Evolutionary conservation across 73 alveolate genomes (phyloP).

Genomic region (Urostyla sp.): DNA sequence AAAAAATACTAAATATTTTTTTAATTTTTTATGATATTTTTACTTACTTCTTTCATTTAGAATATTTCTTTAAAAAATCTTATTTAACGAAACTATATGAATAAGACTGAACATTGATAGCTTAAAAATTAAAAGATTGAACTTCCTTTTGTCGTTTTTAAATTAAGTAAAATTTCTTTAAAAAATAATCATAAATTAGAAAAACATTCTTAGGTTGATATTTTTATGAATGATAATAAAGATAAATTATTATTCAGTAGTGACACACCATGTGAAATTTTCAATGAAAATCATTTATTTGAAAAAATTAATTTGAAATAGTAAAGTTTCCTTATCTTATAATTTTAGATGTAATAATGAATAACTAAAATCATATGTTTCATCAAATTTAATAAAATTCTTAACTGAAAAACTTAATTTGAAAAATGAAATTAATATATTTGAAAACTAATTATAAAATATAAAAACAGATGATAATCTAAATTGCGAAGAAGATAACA

Average conservation of each 20-base stretch:
- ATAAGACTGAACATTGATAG: neutral
- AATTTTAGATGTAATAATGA: too few species aligned
- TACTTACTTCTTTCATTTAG: too few species aligned
- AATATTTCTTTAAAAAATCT: slow-evolving; percentile 21
- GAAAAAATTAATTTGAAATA: slow-evolving; percentile 1
- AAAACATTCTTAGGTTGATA: slow-evolving; percentile 1
- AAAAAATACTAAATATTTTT: neutral
- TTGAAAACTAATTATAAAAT: neutral
- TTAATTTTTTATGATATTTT: neutral
- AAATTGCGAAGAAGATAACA: neutral
- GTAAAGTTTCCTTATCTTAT: too few species aligned
- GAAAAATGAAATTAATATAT: neutral
- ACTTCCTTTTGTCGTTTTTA: slow-evolving; percentile 35
- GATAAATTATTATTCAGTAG: neutral
- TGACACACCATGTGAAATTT: slow-evolving; percentile 1
- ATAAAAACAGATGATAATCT: slow-evolving; percentile 14
- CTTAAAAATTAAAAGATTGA: neutral
- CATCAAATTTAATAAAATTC: neutral
- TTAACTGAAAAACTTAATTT: neutral
- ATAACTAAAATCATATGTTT: neutral
- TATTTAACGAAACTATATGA: slow-evolving; percentile 6
- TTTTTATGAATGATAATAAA: slow-evolving; percentile 8
- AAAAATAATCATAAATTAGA: neutral
- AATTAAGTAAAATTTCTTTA: neutral
- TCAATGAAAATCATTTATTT: slow-evolving; percentile 42